A percentile compares a stretch with the other conserved stretches of the same genome.
These are phyloP conservation scores for Quercus wislizeni DNA, from an alignment of 306 rosid species.

Conservation along the genomic window DNA sequence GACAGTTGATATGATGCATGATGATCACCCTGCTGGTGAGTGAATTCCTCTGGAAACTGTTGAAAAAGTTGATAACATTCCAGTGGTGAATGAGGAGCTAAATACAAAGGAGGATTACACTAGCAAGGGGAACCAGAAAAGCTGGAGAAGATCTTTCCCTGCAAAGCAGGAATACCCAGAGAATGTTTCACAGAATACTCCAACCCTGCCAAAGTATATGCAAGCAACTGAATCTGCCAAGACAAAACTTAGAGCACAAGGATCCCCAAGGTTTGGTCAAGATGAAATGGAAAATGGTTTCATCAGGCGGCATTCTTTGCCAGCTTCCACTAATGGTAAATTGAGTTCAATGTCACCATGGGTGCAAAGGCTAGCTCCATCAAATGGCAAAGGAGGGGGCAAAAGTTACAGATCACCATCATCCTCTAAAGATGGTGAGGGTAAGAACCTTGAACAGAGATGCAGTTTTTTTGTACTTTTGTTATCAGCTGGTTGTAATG, in stretches of 20 bases:
- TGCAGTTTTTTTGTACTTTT: constrained; percentile 1
- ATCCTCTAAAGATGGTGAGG: constrained; percentile 43
- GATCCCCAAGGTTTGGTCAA: constrained; percentile 36
- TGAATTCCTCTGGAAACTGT: constrained; percentile 6
- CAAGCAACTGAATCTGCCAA: constrained; percentile 62
- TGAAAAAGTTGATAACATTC: constrained; percentile 22
- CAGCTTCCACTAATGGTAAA: constrained; percentile 34
- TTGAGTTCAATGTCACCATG: constrained; percentile 42
- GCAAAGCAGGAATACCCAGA: constrained; percentile 43
- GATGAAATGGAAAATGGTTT: constrained; percentile 31
- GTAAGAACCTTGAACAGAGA: constrained; percentile 22
- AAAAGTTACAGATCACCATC: constrained; percentile 34
- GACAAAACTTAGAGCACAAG: constrained; percentile 53
- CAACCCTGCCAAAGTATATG: constrained; percentile 58
- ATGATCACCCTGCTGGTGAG: background rate
- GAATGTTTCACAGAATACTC: constrained; percentile 32
- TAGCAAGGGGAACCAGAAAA: constrained; percentile 22
- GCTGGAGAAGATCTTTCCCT: constrained; percentile 45
- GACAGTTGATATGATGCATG: background rate
- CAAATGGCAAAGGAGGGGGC: constrained; percentile 36
- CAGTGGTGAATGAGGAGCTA: constrained; percentile 26
- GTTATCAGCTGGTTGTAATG: constrained; percentile 4
- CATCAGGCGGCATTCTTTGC: constrained; percentile 50
- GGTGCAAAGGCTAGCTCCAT: constrained; percentile 23
- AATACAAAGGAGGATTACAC: constrained; percentile 21